These are phyloP conservation scores for Zasmidium citrigriseum DNA, from an alignment of 2,329 filamentous ascomycete genomes.

Conservation along the genomic window DNA sequence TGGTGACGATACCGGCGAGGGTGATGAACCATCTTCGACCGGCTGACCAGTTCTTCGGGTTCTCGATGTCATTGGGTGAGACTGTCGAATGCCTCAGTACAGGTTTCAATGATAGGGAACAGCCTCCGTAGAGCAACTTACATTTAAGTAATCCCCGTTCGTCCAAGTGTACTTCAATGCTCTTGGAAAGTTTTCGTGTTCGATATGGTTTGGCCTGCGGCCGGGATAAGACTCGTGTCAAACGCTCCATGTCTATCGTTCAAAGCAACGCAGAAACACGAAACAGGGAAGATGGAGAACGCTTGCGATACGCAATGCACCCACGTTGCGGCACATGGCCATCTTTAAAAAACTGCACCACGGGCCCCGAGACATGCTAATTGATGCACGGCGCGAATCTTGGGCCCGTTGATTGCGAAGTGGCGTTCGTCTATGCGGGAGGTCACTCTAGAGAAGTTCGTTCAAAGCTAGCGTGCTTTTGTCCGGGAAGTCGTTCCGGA, in stretches of 20 bases:
- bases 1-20: slow-evolving; percentile 44
- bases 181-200: background rate
- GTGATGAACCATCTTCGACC: slow-evolving; percentile 45
- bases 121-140: background rate
- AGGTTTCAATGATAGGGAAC: background rate
- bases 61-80: slow-evolving; percentile 50
- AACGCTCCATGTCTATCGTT: slow-evolving; percentile 1
- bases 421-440: background rate
- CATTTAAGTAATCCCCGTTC: slow-evolving; percentile 37
- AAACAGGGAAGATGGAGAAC: background rate
- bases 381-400: background rate
- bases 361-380: background rate
- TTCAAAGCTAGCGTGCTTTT: background rate
- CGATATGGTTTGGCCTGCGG: slow-evolving; percentile 9
- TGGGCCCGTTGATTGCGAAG: background rate
- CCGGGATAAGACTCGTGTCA: slow-evolving; percentile 6
- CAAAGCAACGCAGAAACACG: background rate
- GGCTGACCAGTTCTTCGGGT: slow-evolving; percentile 48
- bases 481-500: background rate
- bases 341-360: background rate
- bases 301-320: background rate
- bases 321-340: background rate
- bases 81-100: slow-evolving; percentile 44
- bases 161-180: slow-evolving; percentile 43
- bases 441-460: background rate